A percentile compares a stretch with the other conserved stretches of the same genome.
phyloP scores from a whole-genome alignment of 108 stramenopile genomes.

The Nannochloropsis salina region DNA sequence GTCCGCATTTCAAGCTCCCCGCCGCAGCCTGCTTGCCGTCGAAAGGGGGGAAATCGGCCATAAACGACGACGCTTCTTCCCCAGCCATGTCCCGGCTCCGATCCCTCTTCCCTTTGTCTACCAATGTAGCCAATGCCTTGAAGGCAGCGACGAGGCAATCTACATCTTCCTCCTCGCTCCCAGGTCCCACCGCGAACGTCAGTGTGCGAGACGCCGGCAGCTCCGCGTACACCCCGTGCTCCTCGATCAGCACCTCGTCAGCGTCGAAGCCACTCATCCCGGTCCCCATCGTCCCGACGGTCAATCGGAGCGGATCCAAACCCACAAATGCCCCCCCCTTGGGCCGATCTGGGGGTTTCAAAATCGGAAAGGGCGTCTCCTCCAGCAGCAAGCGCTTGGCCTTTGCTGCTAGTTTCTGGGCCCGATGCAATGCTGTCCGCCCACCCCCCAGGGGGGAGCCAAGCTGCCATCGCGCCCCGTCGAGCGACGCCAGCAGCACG shows the following conservation, averaged over 20 bases:
- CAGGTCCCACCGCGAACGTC: slow-evolving; percentile 36
- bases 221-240: slow-evolving; percentile 38
- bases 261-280: slow-evolving; percentile 36
- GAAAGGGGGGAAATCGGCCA: not conserved
- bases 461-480: slow-evolving; percentile 44
- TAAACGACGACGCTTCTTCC: not conserved
- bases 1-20: not conserved
- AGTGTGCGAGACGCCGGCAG: slow-evolving; percentile 26
- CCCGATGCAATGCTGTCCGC: slow-evolving; percentile 24
- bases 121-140: slow-evolving; percentile 14
- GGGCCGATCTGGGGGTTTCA: slow-evolving; percentile 24
- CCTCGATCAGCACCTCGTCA: slow-evolving; percentile 37
- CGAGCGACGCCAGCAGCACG: slow-evolving; percentile 42
- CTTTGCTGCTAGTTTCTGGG: not conserved
- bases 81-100: not conserved
- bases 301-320: slow-evolving; percentile 33
- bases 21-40: not conserved
- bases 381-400: not conserved
- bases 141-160: slow-evolving; percentile 24
- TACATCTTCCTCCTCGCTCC: slow-evolving; percentile 23
- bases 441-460: slow-evolving; percentile 23
- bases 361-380: slow-evolving; percentile 23
- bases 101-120: not conserved
- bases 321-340: slow-evolving; percentile 25
- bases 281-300: slow-evolving; percentile 24